Conservation (phyloP, 441 rosid genomes). For the Corymbia calophylla region DNA sequence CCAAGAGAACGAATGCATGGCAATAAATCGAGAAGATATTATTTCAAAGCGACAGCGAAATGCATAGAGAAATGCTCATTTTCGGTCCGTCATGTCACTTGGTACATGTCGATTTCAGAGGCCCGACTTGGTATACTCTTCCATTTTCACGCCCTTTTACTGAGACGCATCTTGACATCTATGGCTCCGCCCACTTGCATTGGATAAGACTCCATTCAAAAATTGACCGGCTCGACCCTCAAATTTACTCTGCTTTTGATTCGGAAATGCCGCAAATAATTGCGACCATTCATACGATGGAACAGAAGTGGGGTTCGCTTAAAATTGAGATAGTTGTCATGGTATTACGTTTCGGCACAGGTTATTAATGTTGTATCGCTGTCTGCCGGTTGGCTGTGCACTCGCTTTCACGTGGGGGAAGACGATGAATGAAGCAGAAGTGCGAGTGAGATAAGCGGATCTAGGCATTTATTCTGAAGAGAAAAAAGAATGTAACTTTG, state of each 20-base stretch:
- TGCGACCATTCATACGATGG: not conserved
- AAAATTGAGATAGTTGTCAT: not conserved
- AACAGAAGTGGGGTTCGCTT: not conserved
- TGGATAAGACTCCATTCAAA: not conserved
- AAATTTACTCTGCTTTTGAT: not conserved
- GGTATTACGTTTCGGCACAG: not conserved
- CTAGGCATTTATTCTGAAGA: not conserved
- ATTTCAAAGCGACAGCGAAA: not conserved
- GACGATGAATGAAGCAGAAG: not conserved
- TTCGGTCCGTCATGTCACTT: not conserved
- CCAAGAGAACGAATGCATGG: not conserved
- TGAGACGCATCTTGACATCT: not conserved
- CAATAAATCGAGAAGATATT: not conserved
- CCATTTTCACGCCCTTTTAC: not conserved
- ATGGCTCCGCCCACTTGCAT: not conserved
- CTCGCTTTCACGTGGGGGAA: not conserved
- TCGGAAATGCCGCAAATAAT: not conserved
- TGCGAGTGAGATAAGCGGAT: not conserved
- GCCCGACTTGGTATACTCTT: not conserved
- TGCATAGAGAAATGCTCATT: not conserved
- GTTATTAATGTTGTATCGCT: not conserved
- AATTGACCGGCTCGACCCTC: not conserved
- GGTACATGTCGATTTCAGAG: not conserved
- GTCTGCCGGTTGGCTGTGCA: not conserved
- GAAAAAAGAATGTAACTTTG: not conserved